Evolutionary conservation across 2,329 filamentous ascomycete species (phyloP).

Genomic region (Xylaria sp.): DNA sequence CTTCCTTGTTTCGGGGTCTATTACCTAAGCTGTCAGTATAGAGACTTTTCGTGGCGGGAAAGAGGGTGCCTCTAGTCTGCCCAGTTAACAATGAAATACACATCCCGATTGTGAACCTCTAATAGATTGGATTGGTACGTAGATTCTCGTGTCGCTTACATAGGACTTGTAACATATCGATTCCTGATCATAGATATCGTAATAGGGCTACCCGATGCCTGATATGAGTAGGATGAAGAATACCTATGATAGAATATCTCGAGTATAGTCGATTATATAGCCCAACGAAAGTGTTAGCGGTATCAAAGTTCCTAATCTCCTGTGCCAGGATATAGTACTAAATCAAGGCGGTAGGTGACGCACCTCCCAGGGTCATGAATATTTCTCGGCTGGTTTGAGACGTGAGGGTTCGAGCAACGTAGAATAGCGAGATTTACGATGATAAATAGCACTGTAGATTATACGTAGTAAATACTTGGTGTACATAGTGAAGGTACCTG

Average conservation of each 20-base stretch:
- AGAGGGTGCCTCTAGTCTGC: not conserved
- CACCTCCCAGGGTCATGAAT: too few relatives aligned
- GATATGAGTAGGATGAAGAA: not conserved
- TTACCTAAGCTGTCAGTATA: not conserved
- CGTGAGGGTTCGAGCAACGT: too few relatives aligned
- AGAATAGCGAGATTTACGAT: not conserved
- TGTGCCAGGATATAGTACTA: not conserved
- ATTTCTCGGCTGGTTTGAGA: too few relatives aligned
- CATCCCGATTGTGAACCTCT: not conserved
- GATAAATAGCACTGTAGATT: not conserved
- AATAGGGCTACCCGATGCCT: not conserved
- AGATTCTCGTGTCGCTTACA: not conserved
- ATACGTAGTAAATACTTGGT: too few relatives aligned
- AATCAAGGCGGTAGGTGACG: too few relatives aligned
- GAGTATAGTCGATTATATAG: not conserved
- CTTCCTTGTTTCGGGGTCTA: not conserved
- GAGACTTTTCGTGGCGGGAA: not conserved
- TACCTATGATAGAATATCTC: not conserved
- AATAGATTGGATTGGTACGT: not conserved
- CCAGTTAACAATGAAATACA: not conserved
- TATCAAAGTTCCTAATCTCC: not conserved
- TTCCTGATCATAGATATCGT: not conserved
- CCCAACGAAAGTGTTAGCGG: not conserved
- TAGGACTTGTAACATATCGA: not conserved
- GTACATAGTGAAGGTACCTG: not conserved